Evolutionary conservation across 1,284 basidiomycete species (phyloP).

Genomic region (Papiliotrema terrestris): DNA sequence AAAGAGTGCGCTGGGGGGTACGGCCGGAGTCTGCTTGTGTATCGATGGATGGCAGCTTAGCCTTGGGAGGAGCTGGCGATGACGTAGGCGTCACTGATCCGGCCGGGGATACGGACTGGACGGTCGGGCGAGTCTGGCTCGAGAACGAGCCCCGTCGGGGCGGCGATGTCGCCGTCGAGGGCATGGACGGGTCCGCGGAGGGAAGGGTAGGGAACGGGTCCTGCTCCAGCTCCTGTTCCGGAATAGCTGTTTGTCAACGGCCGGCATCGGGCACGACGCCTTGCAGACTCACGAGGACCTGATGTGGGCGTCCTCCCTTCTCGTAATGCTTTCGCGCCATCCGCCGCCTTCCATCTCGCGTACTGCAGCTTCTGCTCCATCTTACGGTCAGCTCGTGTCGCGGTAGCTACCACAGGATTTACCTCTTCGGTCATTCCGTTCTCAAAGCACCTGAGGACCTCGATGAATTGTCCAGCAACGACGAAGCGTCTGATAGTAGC

Average conservation of each 20-base stretch:
- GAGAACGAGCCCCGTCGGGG: slow-evolving; percentile 15
- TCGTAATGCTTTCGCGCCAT: slow-evolving; percentile 46
- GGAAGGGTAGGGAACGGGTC: slow-evolving; percentile 23
- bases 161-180: neutral
- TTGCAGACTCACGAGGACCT: slow-evolving; percentile 35
- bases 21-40: slow-evolving; percentile 2
- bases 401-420: neutral
- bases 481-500: slow-evolving; percentile 46
- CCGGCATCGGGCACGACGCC: too few species aligned
- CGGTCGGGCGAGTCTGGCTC: slow-evolving; percentile 13
- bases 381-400: slow-evolving; percentile 20
- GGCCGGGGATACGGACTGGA: slow-evolving; percentile 19
- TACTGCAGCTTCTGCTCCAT: slow-evolving; percentile 50
- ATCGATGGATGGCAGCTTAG: slow-evolving; percentile 18
- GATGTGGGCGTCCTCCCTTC: slow-evolving; percentile 43
- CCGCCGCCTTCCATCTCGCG: slow-evolving; percentile 49
- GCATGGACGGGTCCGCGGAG: slow-evolving; percentile 9
- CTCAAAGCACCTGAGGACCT: slow-evolving; percentile 46
- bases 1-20: slow-evolving; percentile 11
- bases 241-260: slow-evolving; percentile 20
- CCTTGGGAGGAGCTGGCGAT: slow-evolving; percentile 13
- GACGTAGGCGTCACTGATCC: slow-evolving; percentile 2
- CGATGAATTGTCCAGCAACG: slow-evolving; percentile 49
- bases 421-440: slow-evolving; percentile 48
- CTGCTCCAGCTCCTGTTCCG: slow-evolving; percentile 18